Evolutionary conservation across 2,329 filamentous ascomycete genomes (phyloP).

Genomic region (Exutisphaerella laricina): DNA sequence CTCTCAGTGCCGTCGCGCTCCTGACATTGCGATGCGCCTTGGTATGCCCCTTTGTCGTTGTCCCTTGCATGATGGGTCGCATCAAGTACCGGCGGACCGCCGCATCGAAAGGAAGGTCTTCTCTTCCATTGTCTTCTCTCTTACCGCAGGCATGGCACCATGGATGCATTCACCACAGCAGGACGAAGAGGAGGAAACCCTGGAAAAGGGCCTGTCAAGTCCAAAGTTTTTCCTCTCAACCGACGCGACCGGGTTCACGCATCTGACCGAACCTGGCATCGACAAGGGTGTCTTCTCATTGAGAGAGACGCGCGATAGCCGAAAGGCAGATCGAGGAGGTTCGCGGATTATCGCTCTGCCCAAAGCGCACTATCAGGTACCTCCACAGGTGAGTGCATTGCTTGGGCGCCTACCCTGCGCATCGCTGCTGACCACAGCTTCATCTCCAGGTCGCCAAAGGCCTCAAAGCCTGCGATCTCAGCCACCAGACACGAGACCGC

Average conservation of each 20-base stretch:
- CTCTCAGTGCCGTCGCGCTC: too few relatives aligned
- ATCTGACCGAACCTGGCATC: not conserved
- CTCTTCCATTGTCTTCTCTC: not conserved
- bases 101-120: too few relatives aligned
- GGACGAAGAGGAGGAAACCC: not conserved
- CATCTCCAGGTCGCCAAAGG: constrained; percentile 6
- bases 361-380: not conserved
- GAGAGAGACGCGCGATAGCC: not conserved
- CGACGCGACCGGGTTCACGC: constrained; percentile 2
- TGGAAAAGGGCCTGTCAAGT: not conserved
- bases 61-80: too few relatives aligned
- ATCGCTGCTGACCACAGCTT: not conserved
- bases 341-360: constrained; percentile 7
- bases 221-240: not conserved
- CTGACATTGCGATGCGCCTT: too few relatives aligned
- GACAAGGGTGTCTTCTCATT: constrained; percentile 4
- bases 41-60: too few relatives aligned
- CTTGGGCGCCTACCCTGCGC: not conserved
- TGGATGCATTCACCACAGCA: not conserved
- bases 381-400: constrained; percentile 1
- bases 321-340: constrained; percentile 4
- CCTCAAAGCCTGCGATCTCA: constrained; percentile 8
- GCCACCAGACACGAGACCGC: constrained; percentile 4
- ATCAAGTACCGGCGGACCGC: too few relatives aligned
- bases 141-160: not conserved